Evolutionary conservation across 2,329 filamentous ascomycete species (phyloP), one percentile per base, ranked within the genome.

Genomic region (Paracoccidioides brasiliensis): DNA sequence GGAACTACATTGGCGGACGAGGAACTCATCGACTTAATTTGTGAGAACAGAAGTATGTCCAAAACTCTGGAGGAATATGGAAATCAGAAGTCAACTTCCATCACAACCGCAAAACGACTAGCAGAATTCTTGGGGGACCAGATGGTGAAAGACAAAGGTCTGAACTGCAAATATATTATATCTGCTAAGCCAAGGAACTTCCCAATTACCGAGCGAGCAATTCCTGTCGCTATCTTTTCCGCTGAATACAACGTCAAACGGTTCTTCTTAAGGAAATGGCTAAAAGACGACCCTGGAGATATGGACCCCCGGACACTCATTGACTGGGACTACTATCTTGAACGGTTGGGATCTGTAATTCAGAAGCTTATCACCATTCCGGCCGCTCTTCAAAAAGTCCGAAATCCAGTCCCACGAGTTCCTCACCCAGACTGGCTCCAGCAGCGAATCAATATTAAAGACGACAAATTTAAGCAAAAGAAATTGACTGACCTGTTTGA

Each of bases 161-260:
- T 99, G 63, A 98, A 98, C 75, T 99, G 93, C 83, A 97, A 97
- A 72, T 99, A 97, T 71, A 96, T 99, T 69, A 96, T 99, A 66
- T 95, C 90, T 53, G 80, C 89, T 12, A 82, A 80, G 60, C 93
- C 93, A 3, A 87, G 84, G 65, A 88, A 88, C 65, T 88, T 91
- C 0, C 91, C 93, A 1, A 90, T 98, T 58, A 98, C 93, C 0
- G 94, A 98, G 62, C 81, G 93, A 64, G 93, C 93, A 28, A 81
- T 98, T 57, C 93, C 93, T 0, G 90, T 98, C 4, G 90, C 93
- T 22, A 98, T 99, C 59, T 97, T 98, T 71, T 96, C 93, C 0
- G 90, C 93, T 0, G 91, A 97, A 55, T 84, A 90, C 56, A 80
- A 82, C 5, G 85, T 94, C 56, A 97, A 96, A 73, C 82, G 88